These are phyloP conservation scores for Aaosphaeria arxii DNA, from an alignment of 2,329 filamentous ascomycete species.

Conservation along the genomic window DNA sequence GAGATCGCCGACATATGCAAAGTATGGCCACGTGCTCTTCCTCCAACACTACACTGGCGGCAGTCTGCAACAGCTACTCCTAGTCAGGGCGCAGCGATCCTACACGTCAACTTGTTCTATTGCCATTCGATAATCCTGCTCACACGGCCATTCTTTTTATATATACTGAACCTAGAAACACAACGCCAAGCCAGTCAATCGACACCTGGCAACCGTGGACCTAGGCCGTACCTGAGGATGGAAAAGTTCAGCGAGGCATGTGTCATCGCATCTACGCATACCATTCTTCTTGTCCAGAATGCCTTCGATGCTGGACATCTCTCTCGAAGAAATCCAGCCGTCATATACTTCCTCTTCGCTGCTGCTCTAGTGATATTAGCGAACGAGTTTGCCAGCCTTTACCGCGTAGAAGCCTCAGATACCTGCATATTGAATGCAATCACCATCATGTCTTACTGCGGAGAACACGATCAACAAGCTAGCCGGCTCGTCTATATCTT, in stretches of 20 bases:
- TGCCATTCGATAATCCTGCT: conserved; percentile 62
- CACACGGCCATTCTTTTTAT: conserved; percentile 63
- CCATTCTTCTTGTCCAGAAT: conserved; percentile 38
- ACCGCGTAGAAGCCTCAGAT: conserved; percentile 31
- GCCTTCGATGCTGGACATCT: conserved; percentile 41
- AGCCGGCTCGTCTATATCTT: conserved; percentile 38
- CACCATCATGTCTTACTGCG: conserved; percentile 41
- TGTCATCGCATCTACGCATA: conserved; percentile 41
- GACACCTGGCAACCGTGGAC: conserved; percentile 17
- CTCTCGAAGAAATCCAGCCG: conserved; percentile 37
- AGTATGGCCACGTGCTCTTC: conserved; percentile 50
- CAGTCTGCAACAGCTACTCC: conserved; percentile 45
- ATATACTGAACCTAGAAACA: conserved; percentile 49
- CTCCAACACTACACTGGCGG: conserved; percentile 50
- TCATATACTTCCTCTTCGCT: conserved; percentile 43
- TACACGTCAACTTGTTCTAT: conserved; percentile 62
- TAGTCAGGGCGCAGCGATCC: conserved; percentile 56
- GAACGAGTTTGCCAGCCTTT: conserved; percentile 39
- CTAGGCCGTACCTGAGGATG: conserved; percentile 40
- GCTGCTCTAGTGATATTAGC: conserved; percentile 39
- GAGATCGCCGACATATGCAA: conserved; percentile 56
- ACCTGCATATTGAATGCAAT: conserved; percentile 37
- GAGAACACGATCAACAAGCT: conserved; percentile 40
- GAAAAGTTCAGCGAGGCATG: conserved; percentile 47
- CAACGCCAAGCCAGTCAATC: conserved; percentile 32